Evolutionary conservation across 1,139 yeast genomes (phyloP), one percentile per base, ranked within the genome.

Genomic region (Geotrichum aggregatum): DNA sequence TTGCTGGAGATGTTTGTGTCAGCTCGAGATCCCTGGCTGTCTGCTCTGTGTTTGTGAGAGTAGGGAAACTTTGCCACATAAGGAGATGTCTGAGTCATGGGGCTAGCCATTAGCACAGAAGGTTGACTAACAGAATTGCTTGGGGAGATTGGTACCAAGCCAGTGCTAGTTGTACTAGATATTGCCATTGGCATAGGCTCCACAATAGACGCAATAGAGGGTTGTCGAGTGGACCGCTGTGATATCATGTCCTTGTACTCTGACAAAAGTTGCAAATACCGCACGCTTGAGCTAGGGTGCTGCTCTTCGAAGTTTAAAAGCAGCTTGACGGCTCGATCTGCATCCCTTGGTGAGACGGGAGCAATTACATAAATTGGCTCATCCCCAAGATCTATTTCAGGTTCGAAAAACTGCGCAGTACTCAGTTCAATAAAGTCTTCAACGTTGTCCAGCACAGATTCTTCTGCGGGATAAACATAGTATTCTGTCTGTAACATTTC

Each of bases 321-420:
- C 21, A 49, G 36, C 19, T 49, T 49, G 38, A 44, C 41, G 7
- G 44, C 34, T 24, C 47, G 47, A 21, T 49, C 41, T 22, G 45
- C 39, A 14, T 33, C 36, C 5, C 40, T n/a, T 22, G 24, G 22
- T 10, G 47, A 31, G 22, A 41, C 51, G 5, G 44, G 44, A 2
- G 52, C 49, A 18, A 44, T 19, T 14, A 44, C 49, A 19, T 38
- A 49, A 13, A 44, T 39, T 10, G 49, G 35, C 10, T 40, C 49
- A 2, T 39, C 28, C 11, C 21, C 28, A 11, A 35, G 34, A 16
- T 49, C 52, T 3, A 24, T 21, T 8, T 34, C 34, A 1, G 52
- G 21, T 14, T 43, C 44, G 42, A 39, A 49, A 33, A 53, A 53
- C 31, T 50, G 54, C 4, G 56, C 53, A 10, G 56, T 53, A 21